Conservation (phyloP, 805 yeast genomes). For the Lipomyces kockii region DNA sequence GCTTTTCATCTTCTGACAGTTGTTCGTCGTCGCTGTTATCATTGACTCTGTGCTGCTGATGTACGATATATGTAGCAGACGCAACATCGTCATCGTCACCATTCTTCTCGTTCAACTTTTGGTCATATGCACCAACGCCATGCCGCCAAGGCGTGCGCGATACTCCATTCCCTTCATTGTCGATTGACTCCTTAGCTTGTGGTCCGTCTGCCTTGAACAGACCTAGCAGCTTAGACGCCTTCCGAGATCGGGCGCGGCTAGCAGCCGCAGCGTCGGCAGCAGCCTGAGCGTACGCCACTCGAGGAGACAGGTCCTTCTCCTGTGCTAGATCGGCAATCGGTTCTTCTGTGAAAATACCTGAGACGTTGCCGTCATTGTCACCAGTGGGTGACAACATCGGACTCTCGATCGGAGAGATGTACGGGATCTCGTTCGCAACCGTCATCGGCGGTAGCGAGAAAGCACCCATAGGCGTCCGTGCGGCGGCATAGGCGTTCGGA, state of each 20-base stretch:
- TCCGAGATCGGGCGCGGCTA: constrained; percentile 39
- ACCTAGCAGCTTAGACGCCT: constrained; percentile 49
- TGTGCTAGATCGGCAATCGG: neutral
- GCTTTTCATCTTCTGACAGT: constrained; percentile 20
- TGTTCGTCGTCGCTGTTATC: constrained; percentile 35
- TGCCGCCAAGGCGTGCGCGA: constrained; percentile 3
- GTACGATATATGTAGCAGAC: constrained; percentile 45
- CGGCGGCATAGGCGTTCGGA: neutral
- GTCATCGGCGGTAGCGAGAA: constrained; percentile 36
- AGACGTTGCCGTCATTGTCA: neutral
- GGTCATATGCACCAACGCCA: constrained; percentile 9
- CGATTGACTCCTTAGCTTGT: neutral
- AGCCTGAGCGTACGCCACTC: constrained; percentile 26
- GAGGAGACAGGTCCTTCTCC: constrained; percentile 5
- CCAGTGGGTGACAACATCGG: constrained; percentile 21
- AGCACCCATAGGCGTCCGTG: constrained; percentile 26
- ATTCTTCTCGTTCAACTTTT: constrained; percentile 4
- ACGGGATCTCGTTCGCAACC: constrained; percentile 31
- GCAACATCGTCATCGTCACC: constrained; percentile 37
- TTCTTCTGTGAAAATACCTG: neutral
- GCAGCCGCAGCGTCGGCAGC: constrained; percentile 36
- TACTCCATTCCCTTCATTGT: neutral
- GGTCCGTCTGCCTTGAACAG: constrained; percentile 45
- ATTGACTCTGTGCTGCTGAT: constrained; percentile 29
- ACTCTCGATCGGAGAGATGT: constrained; percentile 36